Conservation (phyloP, 805 yeast genomes). For the Metschnikowia lachancei region DNA sequence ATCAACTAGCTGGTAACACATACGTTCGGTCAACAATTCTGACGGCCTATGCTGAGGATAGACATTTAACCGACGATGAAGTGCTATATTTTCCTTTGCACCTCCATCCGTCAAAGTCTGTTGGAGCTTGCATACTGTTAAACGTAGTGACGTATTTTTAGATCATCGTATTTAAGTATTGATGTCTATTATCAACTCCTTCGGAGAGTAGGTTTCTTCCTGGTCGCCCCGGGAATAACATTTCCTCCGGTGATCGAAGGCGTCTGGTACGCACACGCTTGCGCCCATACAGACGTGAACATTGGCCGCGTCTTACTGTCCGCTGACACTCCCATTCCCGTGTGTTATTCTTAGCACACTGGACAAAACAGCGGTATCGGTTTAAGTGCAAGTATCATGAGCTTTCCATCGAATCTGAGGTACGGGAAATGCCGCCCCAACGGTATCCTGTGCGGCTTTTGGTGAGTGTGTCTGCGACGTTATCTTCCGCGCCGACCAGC, state of each 20-base stretch:
- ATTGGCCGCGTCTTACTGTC: no score
- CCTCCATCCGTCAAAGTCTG: conserved; percentile 90
- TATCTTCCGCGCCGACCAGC: neutral
- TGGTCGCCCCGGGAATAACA: no score
- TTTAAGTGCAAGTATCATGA: neutral
- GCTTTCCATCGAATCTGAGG: neutral
- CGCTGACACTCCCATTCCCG: neutral
- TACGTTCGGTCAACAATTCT: neutral
- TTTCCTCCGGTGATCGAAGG: no score
- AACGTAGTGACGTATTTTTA: no score
- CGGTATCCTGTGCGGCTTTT: neutral
- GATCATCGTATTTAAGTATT: no score
- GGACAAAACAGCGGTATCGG: no score
- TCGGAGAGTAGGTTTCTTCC: no score
- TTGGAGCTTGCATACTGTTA: conserved; percentile 98
- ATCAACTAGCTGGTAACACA: no score
- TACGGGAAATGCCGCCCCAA: conserved; percentile 1
- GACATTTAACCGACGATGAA: neutral
- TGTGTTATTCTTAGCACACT: neutral
- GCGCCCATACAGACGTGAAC: no score
- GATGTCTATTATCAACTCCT: no score
- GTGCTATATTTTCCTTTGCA: conserved; percentile 9
- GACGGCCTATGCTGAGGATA: neutral
- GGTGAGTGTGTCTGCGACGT: conserved; percentile 4
- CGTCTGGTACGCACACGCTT: no score